Base-by-base conservation (phyloP, 2,329 filamentous ascomycete species). In the Botrytis deweyae region DNA sequence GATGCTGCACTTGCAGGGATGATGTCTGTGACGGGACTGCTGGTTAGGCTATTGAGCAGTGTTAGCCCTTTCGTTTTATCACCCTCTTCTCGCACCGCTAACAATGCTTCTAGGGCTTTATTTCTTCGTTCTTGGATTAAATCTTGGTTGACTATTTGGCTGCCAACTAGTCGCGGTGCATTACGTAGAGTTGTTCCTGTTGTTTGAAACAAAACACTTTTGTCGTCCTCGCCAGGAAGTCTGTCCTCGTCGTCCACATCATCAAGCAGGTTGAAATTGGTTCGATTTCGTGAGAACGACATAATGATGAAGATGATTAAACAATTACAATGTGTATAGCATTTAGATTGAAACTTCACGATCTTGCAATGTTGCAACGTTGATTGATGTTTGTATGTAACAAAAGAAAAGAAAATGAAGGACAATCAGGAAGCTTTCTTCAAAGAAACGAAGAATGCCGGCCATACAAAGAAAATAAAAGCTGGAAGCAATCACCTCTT, bases 371-470 rank as follows among this genome's bases (percentile, higher is more conserved):
- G 16, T 42, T 42, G 49, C n/a, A 38, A 42, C n/a, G 3, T 33
- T 62, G 14, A 18, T 20, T 20, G 38, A 62, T 40, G 18, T 62
- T 42, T 36, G 33, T 55, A 64, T 44, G 25, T 46, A 71, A 68
- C n/a, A 59, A 68, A 72, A 59, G 70, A 49, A 59, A 46, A 36
- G 36, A 38, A 29, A 59, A 12, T 7, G 38, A n/a, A 18, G 20
- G 42, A 67, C 46, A 67, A 72, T 68, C 49, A 40, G 22, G 25
- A 40, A 44, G 70, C 62, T 29, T 59, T 67, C 36, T 14, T 58
- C 70, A 72, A 72, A 68, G 62, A 72, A 68, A 68, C 38, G 62
- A 72, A 46, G 70, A 72, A 72, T 61, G 52, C 49, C 49, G 36
- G 18, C n/a, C 25, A 58, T 29, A 55, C 22, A 66, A 59, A 49